phyloP scores from a whole-genome alignment of 176 grass and related monocot species.

The Puccinellia tenuiflora region DNA sequence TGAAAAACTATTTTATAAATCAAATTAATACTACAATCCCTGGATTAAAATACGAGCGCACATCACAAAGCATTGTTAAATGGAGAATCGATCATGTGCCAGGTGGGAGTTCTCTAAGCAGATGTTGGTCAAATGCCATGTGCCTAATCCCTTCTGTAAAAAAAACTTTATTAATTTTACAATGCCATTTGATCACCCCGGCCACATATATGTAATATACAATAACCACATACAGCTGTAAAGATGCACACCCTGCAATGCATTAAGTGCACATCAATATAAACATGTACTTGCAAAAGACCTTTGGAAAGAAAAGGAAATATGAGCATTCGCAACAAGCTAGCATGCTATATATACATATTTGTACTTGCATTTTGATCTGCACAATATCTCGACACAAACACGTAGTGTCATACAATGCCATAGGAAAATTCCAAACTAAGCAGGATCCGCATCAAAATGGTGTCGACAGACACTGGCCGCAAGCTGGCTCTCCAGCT shows the following conservation, averaged over 20 bases:
- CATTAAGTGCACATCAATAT: not conserved
- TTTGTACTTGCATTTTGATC: not conserved
- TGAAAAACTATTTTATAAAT: not conserved
- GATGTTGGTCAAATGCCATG: not conserved
- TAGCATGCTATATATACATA: not conserved
- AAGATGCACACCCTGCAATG: not conserved
- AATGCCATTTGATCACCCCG: not conserved
- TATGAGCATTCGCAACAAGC: not conserved
- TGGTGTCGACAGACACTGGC: not conserved
- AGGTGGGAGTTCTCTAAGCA: not conserved
- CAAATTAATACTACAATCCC: not conserved
- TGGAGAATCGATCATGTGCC: not conserved
- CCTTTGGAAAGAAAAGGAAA: not conserved
- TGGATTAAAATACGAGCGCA: not conserved
- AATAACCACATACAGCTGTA: not conserved
- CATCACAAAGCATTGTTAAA: not conserved
- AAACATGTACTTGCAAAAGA: not conserved
- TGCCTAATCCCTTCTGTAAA: not conserved
- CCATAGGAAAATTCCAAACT: not conserved
- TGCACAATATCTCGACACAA: not conserved
- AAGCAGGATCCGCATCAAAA: not conserved
- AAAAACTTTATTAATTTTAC: not conserved
- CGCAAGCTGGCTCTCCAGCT: not conserved
- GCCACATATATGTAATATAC: not conserved
- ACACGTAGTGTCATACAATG: no score